A percentile compares a stretch with the other conserved stretches of the same genome.
phyloP scores from a whole-genome alignment of 2,329 filamentous ascomycete species.

The Metarhizium album region DNA sequence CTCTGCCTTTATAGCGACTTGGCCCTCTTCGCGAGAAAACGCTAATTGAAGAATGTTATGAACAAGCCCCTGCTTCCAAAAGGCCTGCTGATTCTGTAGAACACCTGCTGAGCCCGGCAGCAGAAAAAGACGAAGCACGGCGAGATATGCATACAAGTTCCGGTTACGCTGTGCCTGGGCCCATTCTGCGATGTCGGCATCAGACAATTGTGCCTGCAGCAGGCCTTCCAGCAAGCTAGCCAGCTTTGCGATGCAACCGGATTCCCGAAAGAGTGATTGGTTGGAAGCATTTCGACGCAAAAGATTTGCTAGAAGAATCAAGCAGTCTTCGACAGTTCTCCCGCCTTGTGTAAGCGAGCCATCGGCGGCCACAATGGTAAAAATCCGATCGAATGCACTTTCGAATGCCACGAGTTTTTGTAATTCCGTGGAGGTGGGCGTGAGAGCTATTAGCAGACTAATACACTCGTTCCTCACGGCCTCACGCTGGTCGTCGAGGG shows the following conservation, averaged over 20 bases:
- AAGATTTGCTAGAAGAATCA: constrained; percentile 83
- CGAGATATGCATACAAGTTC: constrained; percentile 83
- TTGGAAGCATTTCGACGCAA: constrained; percentile 81
- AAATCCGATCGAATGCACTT: constrained; percentile 81
- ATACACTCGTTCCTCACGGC: constrained; percentile 82
- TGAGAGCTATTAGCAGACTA: constrained; percentile 77
- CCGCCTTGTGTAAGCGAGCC: constrained; percentile 75
- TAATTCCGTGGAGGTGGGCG: constrained; percentile 74
- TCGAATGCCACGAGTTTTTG: constrained; percentile 95
- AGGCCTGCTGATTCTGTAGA: constrained; percentile 71
- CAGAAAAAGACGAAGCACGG: constrained; percentile 78
- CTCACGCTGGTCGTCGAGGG: constrained; percentile 76
- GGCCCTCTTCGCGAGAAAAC: constrained; percentile 57
- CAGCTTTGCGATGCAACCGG: constrained; percentile 66
- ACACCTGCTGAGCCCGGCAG: constrained; percentile 71
- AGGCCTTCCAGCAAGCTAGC: constrained; percentile 55
- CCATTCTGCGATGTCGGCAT: constrained; percentile 59
- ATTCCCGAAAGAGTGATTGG: constrained; percentile 87
- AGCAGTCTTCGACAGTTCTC: constrained; percentile 81
- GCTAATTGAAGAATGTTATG: constrained; percentile 72
- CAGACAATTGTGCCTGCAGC: constrained; percentile 40
- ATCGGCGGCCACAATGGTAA: constrained; percentile 70
- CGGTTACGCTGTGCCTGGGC: constrained; percentile 69
- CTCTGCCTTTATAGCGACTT: constrained; percentile 72
- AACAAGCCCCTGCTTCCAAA: constrained; percentile 73